A percentile compares a stretch with the other conserved stretches of the same genome.
These are phyloP conservation scores for Fragaria vesca DNA, from an alignment of 306 rosid species.

Conservation along the genomic window DNA sequence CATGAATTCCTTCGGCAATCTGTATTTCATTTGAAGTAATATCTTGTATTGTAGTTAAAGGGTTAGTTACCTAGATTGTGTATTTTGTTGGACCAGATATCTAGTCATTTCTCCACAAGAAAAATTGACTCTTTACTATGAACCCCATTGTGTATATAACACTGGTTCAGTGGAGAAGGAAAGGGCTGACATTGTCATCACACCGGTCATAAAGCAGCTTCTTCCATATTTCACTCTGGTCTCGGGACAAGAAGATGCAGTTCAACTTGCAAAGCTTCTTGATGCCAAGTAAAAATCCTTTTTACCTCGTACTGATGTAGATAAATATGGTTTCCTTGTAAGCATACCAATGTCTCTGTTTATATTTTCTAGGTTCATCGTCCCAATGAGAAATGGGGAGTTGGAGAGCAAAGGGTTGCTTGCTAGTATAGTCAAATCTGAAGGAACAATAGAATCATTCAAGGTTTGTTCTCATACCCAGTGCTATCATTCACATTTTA, in stretches of 20 bases:
- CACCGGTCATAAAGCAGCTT: slow-evolving; percentile 89
- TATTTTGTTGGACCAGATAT: slow-evolving; percentile 44
- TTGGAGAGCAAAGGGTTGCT: slow-evolving; percentile 83
- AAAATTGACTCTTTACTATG: slow-evolving; percentile 77
- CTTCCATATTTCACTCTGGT: slow-evolving; percentile 83
- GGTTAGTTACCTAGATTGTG: neutral
- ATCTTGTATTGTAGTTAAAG: neutral
- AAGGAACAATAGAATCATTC: slow-evolving; percentile 81
- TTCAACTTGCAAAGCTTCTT: slow-evolving; percentile 76
- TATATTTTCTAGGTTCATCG: slow-evolving; percentile 53
- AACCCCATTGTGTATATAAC: slow-evolving; percentile 86
- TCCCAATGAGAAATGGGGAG: slow-evolving; percentile 88
- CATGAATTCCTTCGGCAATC: neutral
- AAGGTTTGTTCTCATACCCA: slow-evolving; percentile 42
- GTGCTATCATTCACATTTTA: no score
- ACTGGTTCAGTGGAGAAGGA: slow-evolving; percentile 57
- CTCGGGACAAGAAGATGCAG: slow-evolving; percentile 96
- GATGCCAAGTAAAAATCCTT: slow-evolving; percentile 55
- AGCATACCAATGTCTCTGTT: slow-evolving; percentile 3
- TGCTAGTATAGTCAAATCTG: slow-evolving; percentile 55
- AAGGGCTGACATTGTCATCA: slow-evolving; percentile 80
- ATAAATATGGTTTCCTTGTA: neutral
- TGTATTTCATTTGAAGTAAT: neutral
- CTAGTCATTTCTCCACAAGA: slow-evolving; percentile 59
- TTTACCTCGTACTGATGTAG: slow-evolving; percentile 1